Evolutionary conservation across 768 basidiomycete species (phyloP), one percentile per base, ranked within the genome.

Genomic region (Tephrocybe sp.): DNA sequence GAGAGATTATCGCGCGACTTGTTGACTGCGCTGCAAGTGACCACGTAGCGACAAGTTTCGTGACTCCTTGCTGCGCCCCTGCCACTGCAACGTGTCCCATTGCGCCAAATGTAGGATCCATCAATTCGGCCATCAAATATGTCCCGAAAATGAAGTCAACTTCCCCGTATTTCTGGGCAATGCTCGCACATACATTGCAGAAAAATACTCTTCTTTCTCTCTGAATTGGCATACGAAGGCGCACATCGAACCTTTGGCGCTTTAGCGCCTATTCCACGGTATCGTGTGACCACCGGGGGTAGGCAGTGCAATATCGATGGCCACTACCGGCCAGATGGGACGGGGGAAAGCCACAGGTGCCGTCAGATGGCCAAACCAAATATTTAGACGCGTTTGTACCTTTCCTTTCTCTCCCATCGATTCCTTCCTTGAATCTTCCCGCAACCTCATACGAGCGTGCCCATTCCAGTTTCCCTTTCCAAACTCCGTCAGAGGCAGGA

Each of bases 111-210:
- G 2, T 6, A 25, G 23, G 50, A 17, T 30, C 40, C 51, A 53
- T 53, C 51, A 52, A 23, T 44, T 49, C 47, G 21, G 18, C 51
- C 41, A 53, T 49, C 56, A 58, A 44, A 17, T 38, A 48, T 24
- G 38, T 21, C 2, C 25, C 14, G 24, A 1, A 43, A 48, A 41
- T 6, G 34, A 42, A n/a, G 39, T 14, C 17, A 30, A 17, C 33
- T 34, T 45, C 37, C 43, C 42, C 48, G 10, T 40, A 38, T 41
- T 15, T 30, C 38, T 21, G 26, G 25, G 20, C n/a, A n/a, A n/a
- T 21, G 37, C 15, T 3, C n/a, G 23, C 11, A 9, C 11, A 9
- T 38, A n/a, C 36, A 45, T 45, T 23, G n/a, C 42, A 45, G 43
- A 11, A 18, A 38, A 50, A 42, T 7, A 14, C 9, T 20, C 24